Percentiles rank a stretch among this genome's conserved stretches.
These are phyloP conservation scores for Xylaria venustula DNA, from an alignment of 495 filamentous ascomycete genomes.

Conservation along the genomic window DNA sequence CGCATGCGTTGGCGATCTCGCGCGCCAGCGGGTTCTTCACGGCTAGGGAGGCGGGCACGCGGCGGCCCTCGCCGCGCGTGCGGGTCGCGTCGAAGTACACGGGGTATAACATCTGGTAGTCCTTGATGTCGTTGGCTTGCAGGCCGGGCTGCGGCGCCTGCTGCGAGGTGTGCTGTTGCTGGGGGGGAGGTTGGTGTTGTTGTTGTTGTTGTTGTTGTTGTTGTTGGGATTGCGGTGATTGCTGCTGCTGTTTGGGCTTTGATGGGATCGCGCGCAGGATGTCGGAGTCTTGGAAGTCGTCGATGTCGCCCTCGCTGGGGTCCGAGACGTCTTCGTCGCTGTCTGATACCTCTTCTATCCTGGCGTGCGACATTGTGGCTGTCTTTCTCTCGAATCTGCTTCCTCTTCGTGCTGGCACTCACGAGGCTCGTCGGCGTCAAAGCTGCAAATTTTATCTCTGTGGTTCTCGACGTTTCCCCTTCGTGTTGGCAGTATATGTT, in stretches of 20 bases:
- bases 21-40: conserved; percentile 84
- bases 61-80: conserved; percentile 71
- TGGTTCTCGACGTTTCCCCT: too few species aligned
- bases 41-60: conserved; percentile 67
- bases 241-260: conserved; percentile 14
- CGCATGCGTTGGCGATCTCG: conserved; percentile 84
- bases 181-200: conserved; percentile 24
- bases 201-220: not conserved
- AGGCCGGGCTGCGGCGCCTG: conserved; percentile 27
- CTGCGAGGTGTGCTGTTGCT: conserved; percentile 39
- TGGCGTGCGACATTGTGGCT: conserved; percentile 74
- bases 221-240: not conserved
- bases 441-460: too few species aligned
- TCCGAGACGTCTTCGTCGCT: conserved; percentile 73
- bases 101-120: conserved; percentile 89
- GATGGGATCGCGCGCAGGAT: conserved; percentile 35
- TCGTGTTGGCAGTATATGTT: not conserved
- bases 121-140: conserved; percentile 48
- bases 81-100: conserved; percentile 86
- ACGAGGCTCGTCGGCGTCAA: too few species aligned
- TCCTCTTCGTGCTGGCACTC: too few species aligned
- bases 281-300: conserved; percentile 52
- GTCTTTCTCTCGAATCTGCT: not conserved
- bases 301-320: conserved; percentile 67
- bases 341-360: conserved; percentile 86